phyloP scores from a whole-genome alignment of 192 early-diverging fungal species.

The Pilobolus umbonatus region DNA sequence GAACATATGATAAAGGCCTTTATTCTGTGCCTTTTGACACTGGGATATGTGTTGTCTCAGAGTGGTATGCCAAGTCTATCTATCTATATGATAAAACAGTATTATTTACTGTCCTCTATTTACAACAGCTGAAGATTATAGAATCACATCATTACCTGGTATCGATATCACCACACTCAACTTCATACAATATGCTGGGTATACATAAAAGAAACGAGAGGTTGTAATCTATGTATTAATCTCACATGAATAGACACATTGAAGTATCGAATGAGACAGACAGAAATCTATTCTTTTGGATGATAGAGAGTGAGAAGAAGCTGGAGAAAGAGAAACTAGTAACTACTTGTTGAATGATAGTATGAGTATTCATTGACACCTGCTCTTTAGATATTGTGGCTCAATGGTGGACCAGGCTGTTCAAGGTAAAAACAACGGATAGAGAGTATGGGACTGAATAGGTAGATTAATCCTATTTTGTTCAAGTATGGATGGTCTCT shows the following conservation, averaged over 20 bases:
- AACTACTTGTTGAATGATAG: slow-evolving; percentile 1
- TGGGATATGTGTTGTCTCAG: not conserved
- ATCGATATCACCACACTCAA: slow-evolving; percentile 18
- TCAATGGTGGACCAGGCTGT: slow-evolving; percentile 55
- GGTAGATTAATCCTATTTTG: not conserved
- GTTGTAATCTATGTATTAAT: not conserved
- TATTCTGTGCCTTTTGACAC: too few species aligned
- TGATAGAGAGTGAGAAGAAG: slow-evolving; percentile 27
- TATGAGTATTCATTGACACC: not conserved
- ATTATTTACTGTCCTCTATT: not conserved
- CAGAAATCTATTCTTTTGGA: slow-evolving; percentile 51
- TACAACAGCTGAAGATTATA: slow-evolving; percentile 35
- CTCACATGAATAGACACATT: slow-evolving; percentile 36
- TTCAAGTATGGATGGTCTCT: slow-evolving; percentile 59
- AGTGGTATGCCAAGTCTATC: not conserved
- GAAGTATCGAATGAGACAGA: slow-evolving; percentile 26
- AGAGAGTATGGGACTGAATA: not conserved
- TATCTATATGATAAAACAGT: not conserved
- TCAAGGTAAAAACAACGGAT: slow-evolving; percentile 16
- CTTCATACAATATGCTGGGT: slow-evolving; percentile 46
- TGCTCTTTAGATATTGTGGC: slow-evolving; percentile 49
- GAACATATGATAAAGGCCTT: too few species aligned
- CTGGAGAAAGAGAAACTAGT: slow-evolving; percentile 35
- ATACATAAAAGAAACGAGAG: not conserved
- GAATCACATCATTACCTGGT: slow-evolving; percentile 34